phyloP scores from a whole-genome alignment of 2,329 filamentous ascomycete species.

The Cladosporium halotolerans region DNA sequence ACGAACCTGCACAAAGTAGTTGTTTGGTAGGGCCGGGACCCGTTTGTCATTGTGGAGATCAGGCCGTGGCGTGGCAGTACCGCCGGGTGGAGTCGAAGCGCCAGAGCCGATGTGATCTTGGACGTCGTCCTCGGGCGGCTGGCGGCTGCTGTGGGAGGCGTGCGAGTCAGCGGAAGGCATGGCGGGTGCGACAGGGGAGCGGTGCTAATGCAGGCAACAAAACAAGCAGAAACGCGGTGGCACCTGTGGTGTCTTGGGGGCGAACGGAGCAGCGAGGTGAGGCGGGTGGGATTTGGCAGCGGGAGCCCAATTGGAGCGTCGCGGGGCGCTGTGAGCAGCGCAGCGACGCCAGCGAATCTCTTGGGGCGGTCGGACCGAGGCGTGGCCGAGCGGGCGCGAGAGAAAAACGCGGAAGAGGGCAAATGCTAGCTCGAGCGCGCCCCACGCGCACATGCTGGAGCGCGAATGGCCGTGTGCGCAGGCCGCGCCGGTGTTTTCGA shows the following conservation, averaged over 20 bases:
- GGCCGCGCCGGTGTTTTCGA: conserved; percentile 7
- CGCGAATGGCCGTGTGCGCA: conserved; percentile 3
- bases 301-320: conserved; percentile 13
- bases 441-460: conserved; percentile 4
- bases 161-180: conserved; percentile 28
- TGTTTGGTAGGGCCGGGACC: conserved; percentile 80
- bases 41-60: conserved; percentile 84
- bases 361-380: conserved; percentile 8
- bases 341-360: not conserved
- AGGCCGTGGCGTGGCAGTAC: conserved; percentile 81
- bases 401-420: conserved; percentile 8
- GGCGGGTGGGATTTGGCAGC: conserved; percentile 20
- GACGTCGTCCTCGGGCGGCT: conserved; percentile 58
- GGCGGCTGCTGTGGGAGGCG: conserved; percentile 32
- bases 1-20: conserved; percentile 99
- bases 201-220: conserved; percentile 14
- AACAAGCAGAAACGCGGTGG: conserved; percentile 21
- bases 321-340: conserved; percentile 2
- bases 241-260: not conserved
- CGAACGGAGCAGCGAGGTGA: conserved; percentile 13
- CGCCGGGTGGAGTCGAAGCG: conserved; percentile 78
- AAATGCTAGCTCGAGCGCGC: not conserved
- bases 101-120: conserved; percentile 71
- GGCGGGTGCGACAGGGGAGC: conserved; percentile 13
- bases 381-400: conserved; percentile 7